Evolutionary conservation across 176 grass and related monocot genomes (phyloP).

Genomic region (Pharus latifolius): DNA sequence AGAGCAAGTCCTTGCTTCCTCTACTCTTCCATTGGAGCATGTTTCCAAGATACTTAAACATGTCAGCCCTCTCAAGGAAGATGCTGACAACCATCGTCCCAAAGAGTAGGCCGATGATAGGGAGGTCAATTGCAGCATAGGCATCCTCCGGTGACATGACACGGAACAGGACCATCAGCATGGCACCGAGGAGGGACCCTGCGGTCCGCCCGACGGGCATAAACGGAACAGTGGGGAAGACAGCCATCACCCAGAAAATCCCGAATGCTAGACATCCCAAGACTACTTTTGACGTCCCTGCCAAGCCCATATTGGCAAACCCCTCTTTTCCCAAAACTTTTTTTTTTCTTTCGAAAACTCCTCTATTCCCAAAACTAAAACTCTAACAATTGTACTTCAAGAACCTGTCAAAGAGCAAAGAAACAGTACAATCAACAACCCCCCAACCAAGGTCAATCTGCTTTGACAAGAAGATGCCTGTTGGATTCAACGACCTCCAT

Average conservation of each 20-base stretch:
- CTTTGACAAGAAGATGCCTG: neutral
- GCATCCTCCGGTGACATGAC: conserved; percentile 61
- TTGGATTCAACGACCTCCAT: neutral
- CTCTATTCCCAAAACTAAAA: conserved; percentile 14
- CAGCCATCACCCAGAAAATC: conserved; percentile 82
- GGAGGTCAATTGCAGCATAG: conserved; percentile 61
- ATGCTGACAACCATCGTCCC: conserved; percentile 67
- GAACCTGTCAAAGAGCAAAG: conserved; percentile 26
- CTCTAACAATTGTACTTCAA: conserved; percentile 43
- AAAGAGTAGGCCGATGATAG: conserved; percentile 66
- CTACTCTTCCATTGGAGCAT: conserved; percentile 62
- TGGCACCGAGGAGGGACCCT: conserved; percentile 65
- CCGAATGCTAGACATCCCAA: conserved; percentile 66
- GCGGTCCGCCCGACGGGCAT: conserved; percentile 69
- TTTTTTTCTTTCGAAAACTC: too few species aligned
- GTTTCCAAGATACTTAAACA: conserved; percentile 63
- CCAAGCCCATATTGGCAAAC: conserved; percentile 46
- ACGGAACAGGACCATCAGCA: conserved; percentile 71
- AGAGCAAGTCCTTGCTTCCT: conserved; percentile 64
- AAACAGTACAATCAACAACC: conserved; percentile 1
- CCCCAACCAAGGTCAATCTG: conserved; percentile 13
- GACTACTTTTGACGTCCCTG: conserved; percentile 54
- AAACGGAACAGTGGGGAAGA: conserved; percentile 70
- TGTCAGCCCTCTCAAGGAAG: conserved; percentile 71
- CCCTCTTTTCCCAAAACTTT: too few species aligned